Conservation (phyloP, 305 asterid species). For the Petunia hybrid region DNA sequence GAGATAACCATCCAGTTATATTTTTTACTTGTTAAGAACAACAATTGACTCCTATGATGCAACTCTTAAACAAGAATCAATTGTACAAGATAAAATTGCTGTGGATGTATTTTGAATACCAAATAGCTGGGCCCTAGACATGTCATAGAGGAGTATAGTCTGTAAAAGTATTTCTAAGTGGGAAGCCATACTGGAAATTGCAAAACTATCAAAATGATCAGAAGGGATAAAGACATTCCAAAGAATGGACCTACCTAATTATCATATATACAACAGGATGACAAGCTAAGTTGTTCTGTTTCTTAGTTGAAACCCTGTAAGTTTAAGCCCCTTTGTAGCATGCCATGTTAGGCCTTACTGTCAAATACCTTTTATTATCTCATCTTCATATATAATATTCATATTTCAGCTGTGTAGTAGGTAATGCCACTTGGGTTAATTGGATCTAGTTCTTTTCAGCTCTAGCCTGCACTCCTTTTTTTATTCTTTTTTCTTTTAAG, state of each 20-base stretch:
- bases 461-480: background rate
- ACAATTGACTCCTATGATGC: background rate
- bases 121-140: background rate
- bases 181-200: constrained; percentile 4
- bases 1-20: background rate
- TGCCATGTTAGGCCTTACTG: constrained; percentile 18
- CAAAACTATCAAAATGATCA: background rate
- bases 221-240: background rate
- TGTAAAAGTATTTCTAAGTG: constrained; percentile 24
- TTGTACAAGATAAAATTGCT: too few species aligned
- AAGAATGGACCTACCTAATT: background rate
- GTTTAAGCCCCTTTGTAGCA: background rate
- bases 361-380: constrained; percentile 14
- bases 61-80: background rate
- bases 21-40: too few species aligned
- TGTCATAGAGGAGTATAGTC: background rate
- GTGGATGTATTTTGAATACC: background rate
- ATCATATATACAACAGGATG: background rate
- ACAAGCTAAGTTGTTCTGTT: background rate
- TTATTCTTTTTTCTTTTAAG: background rate
- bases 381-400: background rate
- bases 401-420: constrained; percentile 22
- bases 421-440: constrained; percentile 25
- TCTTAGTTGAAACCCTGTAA: constrained; percentile 11
- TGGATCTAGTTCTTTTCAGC: constrained; percentile 22